A percentile compares a stretch with the other conserved stretches of the same genome.
These are phyloP conservation scores for Geotrichum histeridarum DNA, from an alignment of 1,139 yeast genomes.

Conservation along the genomic window DNA sequence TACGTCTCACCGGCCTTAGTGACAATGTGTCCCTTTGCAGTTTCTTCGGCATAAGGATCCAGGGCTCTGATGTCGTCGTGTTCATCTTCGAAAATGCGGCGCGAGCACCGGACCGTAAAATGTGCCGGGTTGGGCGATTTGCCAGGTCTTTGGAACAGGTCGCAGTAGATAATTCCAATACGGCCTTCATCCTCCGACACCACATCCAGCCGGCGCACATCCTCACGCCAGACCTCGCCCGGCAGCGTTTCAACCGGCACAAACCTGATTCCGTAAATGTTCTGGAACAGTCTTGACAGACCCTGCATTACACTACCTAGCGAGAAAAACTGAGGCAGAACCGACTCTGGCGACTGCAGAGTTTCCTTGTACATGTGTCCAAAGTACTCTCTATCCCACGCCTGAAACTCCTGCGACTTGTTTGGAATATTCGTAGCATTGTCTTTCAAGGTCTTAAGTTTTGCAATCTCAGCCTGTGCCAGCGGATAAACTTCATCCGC, in stretches of 20 bases:
- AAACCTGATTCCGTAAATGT: constrained; percentile 70
- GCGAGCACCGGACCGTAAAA: constrained; percentile 92
- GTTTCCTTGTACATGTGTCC: constrained; percentile 37
- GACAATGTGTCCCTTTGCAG: constrained; percentile 28
- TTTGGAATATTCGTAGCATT: constrained; percentile 40
- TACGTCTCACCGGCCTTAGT: constrained; percentile 43
- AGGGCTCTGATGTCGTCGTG: constrained; percentile 26
- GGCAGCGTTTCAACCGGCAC: constrained; percentile 56
- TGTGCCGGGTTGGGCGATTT: constrained; percentile 80
- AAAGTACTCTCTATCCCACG: constrained; percentile 90
- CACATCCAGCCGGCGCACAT: constrained; percentile 78
- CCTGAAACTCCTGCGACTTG: constrained; percentile 43
- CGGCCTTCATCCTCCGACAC: constrained; percentile 53
- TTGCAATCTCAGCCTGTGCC: constrained; percentile 56
- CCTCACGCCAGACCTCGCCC: constrained; percentile 91
- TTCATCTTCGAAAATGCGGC: constrained; percentile 57
- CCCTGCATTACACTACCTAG: constrained; percentile 87
- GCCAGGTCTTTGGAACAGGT: constrained; percentile 56
- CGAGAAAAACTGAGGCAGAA: constrained; percentile 54
- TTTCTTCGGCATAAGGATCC: constrained; percentile 18
- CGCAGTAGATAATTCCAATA: constrained; percentile 64
- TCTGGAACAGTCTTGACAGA: constrained; percentile 61
- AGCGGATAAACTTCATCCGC: constrained; percentile 49
- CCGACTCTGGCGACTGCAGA: constrained; percentile 23
- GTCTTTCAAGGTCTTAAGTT: constrained; percentile 27